Evolutionary conservation across 1,284 basidiomycete species (phyloP), one percentile per base, ranked within the genome.

Genomic region (Cutaneotrichosporon mucoides): DNA sequence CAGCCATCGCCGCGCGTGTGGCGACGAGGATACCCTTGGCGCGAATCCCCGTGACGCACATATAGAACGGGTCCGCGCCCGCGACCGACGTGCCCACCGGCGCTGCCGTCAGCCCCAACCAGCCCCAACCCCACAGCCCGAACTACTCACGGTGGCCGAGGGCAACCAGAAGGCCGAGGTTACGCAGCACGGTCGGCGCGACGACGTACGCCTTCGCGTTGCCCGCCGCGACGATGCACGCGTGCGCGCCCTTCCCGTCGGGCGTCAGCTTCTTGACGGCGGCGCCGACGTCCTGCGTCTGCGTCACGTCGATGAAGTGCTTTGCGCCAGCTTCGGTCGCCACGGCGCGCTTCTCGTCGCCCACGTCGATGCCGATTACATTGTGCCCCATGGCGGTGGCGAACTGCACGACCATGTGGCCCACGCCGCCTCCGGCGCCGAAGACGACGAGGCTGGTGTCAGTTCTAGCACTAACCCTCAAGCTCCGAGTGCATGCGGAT

Each of bases 41-140:
- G 38, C 71, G 67, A 59, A 79, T 72, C 66, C 81, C 68, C 55
- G 64, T 61, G 58, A 79, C 77, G 61, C 73, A 73, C 68, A 69
- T 69, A 33, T 66, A 60, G 47, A 66, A 50, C 11, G 61, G 61
- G 60, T 68, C 68, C 43, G 70, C 76, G 53, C 69, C 63, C 54
- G 65, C 68, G 57, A 77, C 67, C 52, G 75, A 70, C 35, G 67
- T 64, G 62, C 73, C 60, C 46, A 66, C 37, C 4, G 59, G 24
- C 24, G 24, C 24, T 24, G 24, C 24, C 24, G 24, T 24, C 24
- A 24, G 24, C 24, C 24, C 24, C 24, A 24, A 24, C 24, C 24
- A 24, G 24, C 24, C 24, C 24, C 24, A 24, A 24, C 24, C 24
- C 24, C 24, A 24, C 24, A 24, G 24, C 24, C 24, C 24, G 24